phyloP scores from a whole-genome alignment of 83 land plant genomes.

The Isoetes engelmannii region DNA sequence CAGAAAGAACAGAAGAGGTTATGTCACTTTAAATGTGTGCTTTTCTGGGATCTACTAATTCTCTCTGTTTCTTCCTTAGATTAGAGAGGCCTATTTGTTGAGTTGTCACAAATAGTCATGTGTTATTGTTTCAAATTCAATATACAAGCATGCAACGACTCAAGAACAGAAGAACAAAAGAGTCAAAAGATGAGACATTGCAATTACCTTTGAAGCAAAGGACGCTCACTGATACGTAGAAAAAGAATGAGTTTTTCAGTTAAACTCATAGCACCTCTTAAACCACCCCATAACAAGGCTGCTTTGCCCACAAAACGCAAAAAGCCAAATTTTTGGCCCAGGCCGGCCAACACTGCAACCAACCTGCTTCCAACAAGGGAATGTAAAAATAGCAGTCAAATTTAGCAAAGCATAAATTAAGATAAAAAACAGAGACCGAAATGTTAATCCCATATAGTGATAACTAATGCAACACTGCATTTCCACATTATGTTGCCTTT shows the following conservation, averaged over 20 bases:
- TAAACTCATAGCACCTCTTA: conserved; percentile 97
- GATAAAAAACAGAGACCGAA: background rate
- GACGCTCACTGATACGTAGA: conserved; percentile 66
- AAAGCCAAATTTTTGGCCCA: conserved; percentile 85
- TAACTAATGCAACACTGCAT: too few species aligned
- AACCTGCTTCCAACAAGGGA: conserved; percentile 39
- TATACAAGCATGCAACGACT: too few species aligned
- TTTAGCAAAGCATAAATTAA: conserved; percentile 7
- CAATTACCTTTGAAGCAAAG: conserved; percentile 62
- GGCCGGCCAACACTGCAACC: conserved; percentile 68
- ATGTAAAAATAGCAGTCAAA: background rate
- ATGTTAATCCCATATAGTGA: too few species aligned
- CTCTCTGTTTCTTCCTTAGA: too few species aligned
- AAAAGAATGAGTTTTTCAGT: conserved; percentile 85
- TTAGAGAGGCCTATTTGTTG: too few species aligned
- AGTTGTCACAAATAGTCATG: too few species aligned
- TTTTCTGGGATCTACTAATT: background rate
- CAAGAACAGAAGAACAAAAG: background rate
- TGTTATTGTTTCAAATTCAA: too few species aligned
- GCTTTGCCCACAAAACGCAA: conserved; percentile 68
- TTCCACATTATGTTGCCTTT: too few species aligned
- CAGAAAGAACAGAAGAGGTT: background rate
- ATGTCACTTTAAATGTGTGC: background rate
- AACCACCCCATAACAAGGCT: conserved; percentile 96
- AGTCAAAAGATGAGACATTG: background rate